Evolutionary conservation across 306 rosid species (phyloP).

Genomic region (Cicer chorassanicum): DNA sequence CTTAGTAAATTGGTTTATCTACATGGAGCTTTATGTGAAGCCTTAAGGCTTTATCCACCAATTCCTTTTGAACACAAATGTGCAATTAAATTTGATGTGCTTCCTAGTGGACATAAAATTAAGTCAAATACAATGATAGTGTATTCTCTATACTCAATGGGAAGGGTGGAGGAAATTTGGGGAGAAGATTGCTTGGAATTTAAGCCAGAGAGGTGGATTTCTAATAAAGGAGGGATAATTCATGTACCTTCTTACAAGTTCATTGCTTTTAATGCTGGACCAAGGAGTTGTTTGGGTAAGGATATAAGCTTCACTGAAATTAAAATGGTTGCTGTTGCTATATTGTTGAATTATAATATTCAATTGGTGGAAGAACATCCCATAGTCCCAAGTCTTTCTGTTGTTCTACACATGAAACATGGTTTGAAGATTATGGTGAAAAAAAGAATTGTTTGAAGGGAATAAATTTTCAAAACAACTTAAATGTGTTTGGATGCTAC

Average conservation of each 20-base stretch:
- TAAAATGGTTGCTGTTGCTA: conserved; percentile 24
- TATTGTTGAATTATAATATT: background rate
- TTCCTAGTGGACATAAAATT: conserved; percentile 37
- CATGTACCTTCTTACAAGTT: conserved; percentile 39
- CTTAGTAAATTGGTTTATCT: conserved; percentile 29
- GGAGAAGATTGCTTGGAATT: conserved; percentile 35
- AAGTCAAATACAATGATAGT: background rate
- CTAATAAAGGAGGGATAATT: background rate
- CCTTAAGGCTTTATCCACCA: conserved; percentile 39
- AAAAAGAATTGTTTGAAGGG: conserved; percentile 8
- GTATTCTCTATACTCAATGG: conserved; percentile 21
- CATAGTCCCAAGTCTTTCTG: background rate
- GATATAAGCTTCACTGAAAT: background rate
- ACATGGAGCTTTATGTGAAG: conserved; percentile 20
- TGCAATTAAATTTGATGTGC: conserved; percentile 10
- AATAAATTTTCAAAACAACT: background rate
- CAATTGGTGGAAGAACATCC: conserved; percentile 34
- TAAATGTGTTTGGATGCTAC: background rate
- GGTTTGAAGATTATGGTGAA: conserved; percentile 29
- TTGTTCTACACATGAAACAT: background rate
- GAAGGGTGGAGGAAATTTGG: conserved; percentile 34
- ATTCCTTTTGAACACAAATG: conserved; percentile 18
- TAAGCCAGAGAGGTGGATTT: conserved; percentile 39
- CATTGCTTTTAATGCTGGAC: conserved; percentile 36
- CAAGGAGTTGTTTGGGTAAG: conserved; percentile 33